A percentile compares a stretch with the other conserved stretches of the same genome.
phyloP scores from a whole-genome alignment of 306 rosid species.

The Vigna hirtella region DNA sequence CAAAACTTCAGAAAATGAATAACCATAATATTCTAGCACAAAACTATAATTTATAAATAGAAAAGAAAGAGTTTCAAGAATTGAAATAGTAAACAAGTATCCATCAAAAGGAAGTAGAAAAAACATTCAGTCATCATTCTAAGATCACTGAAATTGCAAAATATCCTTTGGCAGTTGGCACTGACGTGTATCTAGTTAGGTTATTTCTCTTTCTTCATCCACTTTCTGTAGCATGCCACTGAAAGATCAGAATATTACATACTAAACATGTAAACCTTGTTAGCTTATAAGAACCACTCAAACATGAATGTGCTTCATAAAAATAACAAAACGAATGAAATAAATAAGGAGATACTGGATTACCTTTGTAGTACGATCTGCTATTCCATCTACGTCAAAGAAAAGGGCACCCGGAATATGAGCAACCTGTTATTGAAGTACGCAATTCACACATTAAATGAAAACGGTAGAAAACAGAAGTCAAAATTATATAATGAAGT shows the following conservation, averaged over 20 bases:
- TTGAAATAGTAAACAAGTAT: constrained; percentile 25
- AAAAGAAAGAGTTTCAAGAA: not conserved
- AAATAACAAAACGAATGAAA: constrained; percentile 12
- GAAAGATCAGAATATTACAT: constrained; percentile 9
- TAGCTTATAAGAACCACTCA: constrained; percentile 26
- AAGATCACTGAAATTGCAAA: constrained; percentile 17
- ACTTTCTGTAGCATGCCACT: not conserved
- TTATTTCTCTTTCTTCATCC: not conserved
- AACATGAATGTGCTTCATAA: constrained; percentile 4
- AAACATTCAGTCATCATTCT: constrained; percentile 32
- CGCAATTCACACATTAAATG: constrained; percentile 19
- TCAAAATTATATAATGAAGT: constrained; percentile 5
- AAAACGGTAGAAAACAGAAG: constrained; percentile 14
- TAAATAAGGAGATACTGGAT: constrained; percentile 46
- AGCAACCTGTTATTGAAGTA: constrained; percentile 75
- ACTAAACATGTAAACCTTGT: constrained; percentile 14
- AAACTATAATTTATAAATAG: constrained; percentile 3
- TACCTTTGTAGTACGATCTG: constrained; percentile 77
- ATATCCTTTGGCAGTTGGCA: constrained; percentile 3
- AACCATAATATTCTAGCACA: constrained; percentile 1
- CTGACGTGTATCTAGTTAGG: not conserved
- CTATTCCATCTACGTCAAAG: constrained; percentile 95
- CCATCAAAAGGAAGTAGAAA: constrained; percentile 19
- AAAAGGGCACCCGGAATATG: constrained; percentile 98
- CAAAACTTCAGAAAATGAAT: constrained; percentile 6